These are phyloP conservation scores for Annulohypoxylon nitens DNA, from an alignment of 495 filamentous ascomycete species.

Conservation along the genomic window DNA sequence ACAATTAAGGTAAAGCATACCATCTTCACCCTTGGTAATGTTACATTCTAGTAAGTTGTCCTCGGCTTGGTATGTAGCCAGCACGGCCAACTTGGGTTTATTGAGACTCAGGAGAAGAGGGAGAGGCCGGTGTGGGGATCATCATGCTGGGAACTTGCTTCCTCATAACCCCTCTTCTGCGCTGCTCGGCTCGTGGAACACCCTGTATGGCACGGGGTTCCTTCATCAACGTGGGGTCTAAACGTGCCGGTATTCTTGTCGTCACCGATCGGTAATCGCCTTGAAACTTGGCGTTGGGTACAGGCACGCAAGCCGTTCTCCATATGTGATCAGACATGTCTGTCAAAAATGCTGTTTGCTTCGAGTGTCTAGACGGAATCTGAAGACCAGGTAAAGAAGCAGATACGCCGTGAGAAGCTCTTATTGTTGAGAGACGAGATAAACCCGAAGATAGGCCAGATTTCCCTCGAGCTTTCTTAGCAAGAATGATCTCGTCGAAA, in stretches of 20 bases:
- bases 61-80: constrained; percentile 18
- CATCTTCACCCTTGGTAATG: constrained; percentile 26
- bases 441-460: constrained; percentile 63
- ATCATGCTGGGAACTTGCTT: constrained; percentile 83
- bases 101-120: constrained; percentile 30
- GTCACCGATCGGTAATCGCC: constrained; percentile 70
- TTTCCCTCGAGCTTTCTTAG: constrained; percentile 89
- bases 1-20: constrained; percentile 22
- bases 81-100: constrained; percentile 18
- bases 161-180: constrained; percentile 68
- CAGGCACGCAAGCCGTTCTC: constrained; percentile 86
- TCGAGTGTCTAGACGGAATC: constrained; percentile 54
- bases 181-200: constrained; percentile 74
- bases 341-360: constrained; percentile 77
- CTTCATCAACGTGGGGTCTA: constrained; percentile 89
- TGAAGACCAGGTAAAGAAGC: constrained; percentile 47
- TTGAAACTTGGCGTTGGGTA: constrained; percentile 77
- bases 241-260: constrained; percentile 78
- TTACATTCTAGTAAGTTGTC: constrained; percentile 39
- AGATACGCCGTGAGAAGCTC: constrained; percentile 59
- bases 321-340: constrained; percentile 93
- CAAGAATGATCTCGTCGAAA: constrained; percentile 95
- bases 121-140: constrained; percentile 38
- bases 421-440: constrained; percentile 66
- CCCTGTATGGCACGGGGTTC: constrained; percentile 85